phyloP scores from a whole-genome alignment of 2,329 filamentous ascomycete species.

The Zymoseptoria crescenta region DNA sequence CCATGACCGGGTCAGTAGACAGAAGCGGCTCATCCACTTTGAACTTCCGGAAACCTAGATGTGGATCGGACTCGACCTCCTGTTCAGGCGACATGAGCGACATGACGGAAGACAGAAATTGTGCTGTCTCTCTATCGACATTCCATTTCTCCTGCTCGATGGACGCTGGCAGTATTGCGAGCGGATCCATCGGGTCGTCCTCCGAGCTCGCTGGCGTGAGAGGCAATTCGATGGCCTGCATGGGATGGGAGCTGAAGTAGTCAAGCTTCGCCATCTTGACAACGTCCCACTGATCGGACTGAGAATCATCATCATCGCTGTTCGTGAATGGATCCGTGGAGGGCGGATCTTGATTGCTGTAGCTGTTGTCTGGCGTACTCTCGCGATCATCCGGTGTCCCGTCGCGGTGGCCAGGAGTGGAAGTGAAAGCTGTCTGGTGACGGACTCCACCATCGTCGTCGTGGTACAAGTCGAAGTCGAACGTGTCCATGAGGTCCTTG shows the following conservation, averaged over 20 bases:
- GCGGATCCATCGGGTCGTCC: constrained; percentile 4
- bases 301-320: background rate
- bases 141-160: constrained; percentile 19
- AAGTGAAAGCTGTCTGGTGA: background rate
- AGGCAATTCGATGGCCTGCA: constrained; percentile 1
- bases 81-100: constrained; percentile 1
- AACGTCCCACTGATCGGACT: background rate
- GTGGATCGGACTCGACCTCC: constrained; percentile 1
- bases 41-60: constrained; percentile 7
- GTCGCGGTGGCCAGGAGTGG: too few species aligned
- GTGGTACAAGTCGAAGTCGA: background rate
- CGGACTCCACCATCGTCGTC: background rate
- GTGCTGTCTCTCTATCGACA: constrained; percentile 21
- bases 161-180: background rate
- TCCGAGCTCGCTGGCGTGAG: background rate
- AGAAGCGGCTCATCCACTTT: constrained; percentile 44
- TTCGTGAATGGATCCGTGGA: background rate
- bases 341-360: background rate
- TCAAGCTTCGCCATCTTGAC: constrained; percentile 1
- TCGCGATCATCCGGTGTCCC: background rate
- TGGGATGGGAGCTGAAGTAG: constrained; percentile 5
- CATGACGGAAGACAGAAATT: constrained; percentile 18
- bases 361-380: background rate
- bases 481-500: background rate
- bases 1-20: constrained; percentile 37